phyloP scores from a whole-genome alignment of 2,329 filamentous ascomycete species.

The Cryphonectria japonica region DNA sequence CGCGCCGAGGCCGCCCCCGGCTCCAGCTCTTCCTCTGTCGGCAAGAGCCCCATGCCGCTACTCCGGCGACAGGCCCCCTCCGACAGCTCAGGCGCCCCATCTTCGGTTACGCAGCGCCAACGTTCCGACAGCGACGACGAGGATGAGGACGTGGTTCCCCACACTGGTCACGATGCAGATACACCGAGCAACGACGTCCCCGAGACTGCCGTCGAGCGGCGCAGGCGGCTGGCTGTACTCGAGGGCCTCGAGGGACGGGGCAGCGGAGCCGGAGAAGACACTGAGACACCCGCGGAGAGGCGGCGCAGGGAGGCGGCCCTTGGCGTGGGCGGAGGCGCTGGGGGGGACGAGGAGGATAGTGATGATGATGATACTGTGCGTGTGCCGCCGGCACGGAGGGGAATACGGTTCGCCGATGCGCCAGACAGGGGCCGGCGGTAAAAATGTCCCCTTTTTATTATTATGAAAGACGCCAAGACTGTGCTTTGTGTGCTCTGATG shows the following conservation, averaged over 20 bases:
- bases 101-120: constrained; percentile 13
- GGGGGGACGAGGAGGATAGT: constrained; percentile 51
- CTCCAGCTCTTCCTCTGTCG: constrained; percentile 17
- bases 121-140: constrained; percentile 18
- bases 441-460: background rate
- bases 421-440: constrained; percentile 34
- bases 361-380: constrained; percentile 62
- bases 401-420: constrained; percentile 65
- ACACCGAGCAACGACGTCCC: constrained; percentile 45
- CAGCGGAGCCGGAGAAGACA: constrained; percentile 47
- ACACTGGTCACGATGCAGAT: constrained; percentile 2
- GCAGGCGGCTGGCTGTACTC: constrained; percentile 63
- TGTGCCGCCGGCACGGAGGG: constrained; percentile 55
- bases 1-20: constrained; percentile 5
- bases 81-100: constrained; percentile 12
- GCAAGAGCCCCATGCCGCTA: constrained; percentile 20
- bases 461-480: background rate
- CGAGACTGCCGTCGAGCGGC: constrained; percentile 73
- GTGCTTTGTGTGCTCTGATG: background rate
- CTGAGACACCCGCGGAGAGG: constrained; percentile 75
- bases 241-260: constrained; percentile 46
- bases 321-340: constrained; percentile 51
- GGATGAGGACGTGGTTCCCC: constrained; percentile 24
- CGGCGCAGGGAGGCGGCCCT: constrained; percentile 75
- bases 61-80: constrained; percentile 12